phyloP scores from a whole-genome alignment of 2,329 filamentous ascomycete species.

The Sclerotiophoma versabilis region DNA sequence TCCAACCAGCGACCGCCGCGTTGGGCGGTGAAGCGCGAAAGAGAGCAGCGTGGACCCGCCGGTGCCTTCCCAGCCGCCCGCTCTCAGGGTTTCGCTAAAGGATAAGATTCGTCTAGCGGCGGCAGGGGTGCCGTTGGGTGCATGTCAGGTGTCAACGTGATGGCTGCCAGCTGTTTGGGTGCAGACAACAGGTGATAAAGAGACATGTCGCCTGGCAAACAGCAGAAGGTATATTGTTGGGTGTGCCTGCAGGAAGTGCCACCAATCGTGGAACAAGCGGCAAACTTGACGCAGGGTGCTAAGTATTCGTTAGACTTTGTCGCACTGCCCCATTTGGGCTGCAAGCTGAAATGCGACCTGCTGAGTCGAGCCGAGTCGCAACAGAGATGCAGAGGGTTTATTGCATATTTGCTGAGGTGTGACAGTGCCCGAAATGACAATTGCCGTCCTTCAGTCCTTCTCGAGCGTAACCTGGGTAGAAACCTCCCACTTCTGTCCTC shows the following conservation, averaged over 20 bases:
- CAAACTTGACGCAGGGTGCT: slow-evolving; percentile 17
- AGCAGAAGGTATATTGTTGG: neutral
- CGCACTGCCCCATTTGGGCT: slow-evolving; percentile 29
- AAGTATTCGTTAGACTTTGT: slow-evolving; percentile 13
- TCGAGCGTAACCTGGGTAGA: slow-evolving; percentile 77
- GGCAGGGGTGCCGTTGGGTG: slow-evolving; percentile 23
- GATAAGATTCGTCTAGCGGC: slow-evolving; percentile 22
- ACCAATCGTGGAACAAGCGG: slow-evolving; percentile 16
- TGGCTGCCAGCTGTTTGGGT: slow-evolving; percentile 37
- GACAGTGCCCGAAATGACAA: slow-evolving; percentile 22
- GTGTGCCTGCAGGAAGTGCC: slow-evolving; percentile 2
- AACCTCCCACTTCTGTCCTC: slow-evolving; percentile 89
- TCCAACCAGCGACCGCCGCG: slow-evolving; percentile 24
- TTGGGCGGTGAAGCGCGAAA: slow-evolving; percentile 41
- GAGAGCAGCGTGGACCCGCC: slow-evolving; percentile 20
- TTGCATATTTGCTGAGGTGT: slow-evolving; percentile 22
- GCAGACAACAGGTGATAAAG: slow-evolving; percentile 29
- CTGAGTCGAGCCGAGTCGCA: slow-evolving; percentile 32
- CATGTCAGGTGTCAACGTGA: slow-evolving; percentile 37
- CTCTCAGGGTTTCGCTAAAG: slow-evolving; percentile 37
- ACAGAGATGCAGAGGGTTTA: slow-evolving; percentile 27
- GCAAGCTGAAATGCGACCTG: slow-evolving; percentile 21
- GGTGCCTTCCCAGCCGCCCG: slow-evolving; percentile 21
- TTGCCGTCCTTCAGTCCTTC: slow-evolving; percentile 45
- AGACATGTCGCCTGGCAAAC: slow-evolving; percentile 14